phyloP scores from a whole-genome alignment of 108 stramenopile species.

The Cyclostephanos tholiformis region DNA sequence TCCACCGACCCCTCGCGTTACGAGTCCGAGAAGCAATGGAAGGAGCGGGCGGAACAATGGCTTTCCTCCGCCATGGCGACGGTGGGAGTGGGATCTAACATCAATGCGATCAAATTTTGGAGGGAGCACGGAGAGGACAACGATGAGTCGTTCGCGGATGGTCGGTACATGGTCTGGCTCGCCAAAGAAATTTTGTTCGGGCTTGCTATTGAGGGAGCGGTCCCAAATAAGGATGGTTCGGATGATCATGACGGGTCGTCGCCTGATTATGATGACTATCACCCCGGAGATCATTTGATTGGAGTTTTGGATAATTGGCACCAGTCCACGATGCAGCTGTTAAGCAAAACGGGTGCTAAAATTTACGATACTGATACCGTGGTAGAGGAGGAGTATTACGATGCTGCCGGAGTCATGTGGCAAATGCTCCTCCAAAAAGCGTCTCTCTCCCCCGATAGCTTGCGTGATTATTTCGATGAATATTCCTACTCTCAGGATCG shows the following conservation, averaged over 20 bases:
- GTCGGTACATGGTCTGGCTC: constrained; percentile 27
- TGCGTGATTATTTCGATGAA: constrained; percentile 3
- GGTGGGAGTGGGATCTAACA: constrained; percentile 6
- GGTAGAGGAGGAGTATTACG: not conserved
- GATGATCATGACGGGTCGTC: not conserved
- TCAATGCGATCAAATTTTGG: constrained; percentile 17
- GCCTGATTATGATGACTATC: constrained; percentile 5
- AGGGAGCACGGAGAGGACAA: constrained; percentile 11
- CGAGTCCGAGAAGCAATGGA: not conserved
- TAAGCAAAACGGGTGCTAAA: not conserved
- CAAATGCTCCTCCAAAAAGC: constrained; percentile 23
- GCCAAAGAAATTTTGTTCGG: constrained; percentile 11
- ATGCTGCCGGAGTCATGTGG: constrained; percentile 24
- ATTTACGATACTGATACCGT: not conserved
- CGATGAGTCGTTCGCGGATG: constrained; percentile 8
- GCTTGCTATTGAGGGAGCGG: not conserved
- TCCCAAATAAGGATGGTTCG: not conserved
- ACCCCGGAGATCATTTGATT: not conserved
- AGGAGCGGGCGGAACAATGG: constrained; percentile 9
- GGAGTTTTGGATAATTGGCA: constrained; percentile 10
- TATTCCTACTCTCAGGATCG: not conserved
- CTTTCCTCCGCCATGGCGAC: constrained; percentile 1
- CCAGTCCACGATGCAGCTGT: not conserved
- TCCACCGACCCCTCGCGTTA: not conserved
- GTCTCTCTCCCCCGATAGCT: not conserved